A percentile compares a stretch with the other conserved stretches of the same genome.
phyloP scores from a whole-genome alignment of 257 asterid genomes.

The Rehmannia glutinosa region DNA sequence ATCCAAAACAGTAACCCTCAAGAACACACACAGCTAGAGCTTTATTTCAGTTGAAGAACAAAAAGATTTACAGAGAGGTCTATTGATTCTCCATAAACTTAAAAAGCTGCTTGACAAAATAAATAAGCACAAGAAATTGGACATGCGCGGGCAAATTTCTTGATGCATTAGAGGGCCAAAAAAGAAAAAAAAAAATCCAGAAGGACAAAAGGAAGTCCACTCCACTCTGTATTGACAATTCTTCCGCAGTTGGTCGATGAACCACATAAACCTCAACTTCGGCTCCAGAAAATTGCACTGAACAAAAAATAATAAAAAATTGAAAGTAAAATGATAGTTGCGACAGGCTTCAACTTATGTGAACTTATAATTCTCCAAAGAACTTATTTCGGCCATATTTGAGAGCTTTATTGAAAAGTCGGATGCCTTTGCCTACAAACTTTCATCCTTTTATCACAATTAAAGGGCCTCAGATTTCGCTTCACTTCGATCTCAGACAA shows the following conservation, averaged over 20 bases:
- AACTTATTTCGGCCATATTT: not conserved
- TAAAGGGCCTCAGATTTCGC: slow-evolving; percentile 36
- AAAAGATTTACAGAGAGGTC: too few species aligned
- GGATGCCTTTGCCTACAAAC: slow-evolving; percentile 28
- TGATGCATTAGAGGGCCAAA: too few species aligned
- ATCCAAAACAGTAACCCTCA: not conserved
- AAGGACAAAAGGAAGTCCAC: not conserved
- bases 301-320: not conserved
- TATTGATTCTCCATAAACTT: too few species aligned
- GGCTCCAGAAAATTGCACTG: not conserved
- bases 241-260: slow-evolving; percentile 13
- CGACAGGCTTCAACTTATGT: not conserved
- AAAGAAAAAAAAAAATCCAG: not conserved
- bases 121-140: too few species aligned
- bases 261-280: not conserved
- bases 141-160: not conserved
- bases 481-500: slow-evolving; percentile 45
- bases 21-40: not conserved
- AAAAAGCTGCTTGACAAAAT: not conserved
- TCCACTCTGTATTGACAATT: slow-evolving; percentile 21
- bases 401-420: slow-evolving; percentile 7
- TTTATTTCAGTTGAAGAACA: not conserved
- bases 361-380: not conserved
- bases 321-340: not conserved
- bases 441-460: slow-evolving; percentile 30